Evolutionary conservation across 2,329 filamentous ascomycete genomes (phyloP).

Genomic region (Fusarium sp.): DNA sequence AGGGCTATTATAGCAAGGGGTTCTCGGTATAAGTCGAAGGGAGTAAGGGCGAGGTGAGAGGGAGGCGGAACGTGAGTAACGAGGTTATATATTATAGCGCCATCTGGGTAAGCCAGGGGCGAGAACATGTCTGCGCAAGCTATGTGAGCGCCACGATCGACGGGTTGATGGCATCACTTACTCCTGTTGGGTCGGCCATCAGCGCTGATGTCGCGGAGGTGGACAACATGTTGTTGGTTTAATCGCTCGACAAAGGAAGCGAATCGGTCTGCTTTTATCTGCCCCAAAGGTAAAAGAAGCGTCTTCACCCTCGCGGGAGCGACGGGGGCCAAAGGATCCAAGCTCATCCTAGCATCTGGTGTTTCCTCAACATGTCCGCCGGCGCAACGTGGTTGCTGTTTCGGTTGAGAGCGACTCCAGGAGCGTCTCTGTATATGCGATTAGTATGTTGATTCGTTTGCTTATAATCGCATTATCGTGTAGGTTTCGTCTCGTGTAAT

Average conservation of each 20-base stretch:
- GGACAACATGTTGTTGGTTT: conserved; percentile 82
- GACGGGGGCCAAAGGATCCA: conserved; percentile 90
- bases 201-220: conserved; percentile 86
- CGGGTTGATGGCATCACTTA: conserved; percentile 56
- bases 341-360: conserved; percentile 76
- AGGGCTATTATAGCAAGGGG: conserved; percentile 86
- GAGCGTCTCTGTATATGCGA: conserved; percentile 27
- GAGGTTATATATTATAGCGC: conserved; percentile 89
- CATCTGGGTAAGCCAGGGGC: conserved; percentile 86
- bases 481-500: conserved; percentile 1
- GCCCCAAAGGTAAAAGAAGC: conserved; percentile 86
- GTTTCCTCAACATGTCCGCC: conserved; percentile 51
- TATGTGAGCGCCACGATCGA: conserved; percentile 37
- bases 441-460: not conserved
- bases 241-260: conserved; percentile 81
- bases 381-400: conserved; percentile 34
- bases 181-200: conserved; percentile 88
- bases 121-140: conserved; percentile 84
- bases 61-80: conserved; percentile 82
- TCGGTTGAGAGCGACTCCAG: conserved; percentile 32
- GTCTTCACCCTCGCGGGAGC: conserved; percentile 92
- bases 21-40: conserved; percentile 91
- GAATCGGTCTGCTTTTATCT: conserved; percentile 86
- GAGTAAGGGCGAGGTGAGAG: conserved; percentile 82
- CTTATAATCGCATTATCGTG: conserved; percentile 37